Conservation (phyloP, 2,329 filamentous ascomycete species). For the Ophiostoma fasciatum region DNA sequence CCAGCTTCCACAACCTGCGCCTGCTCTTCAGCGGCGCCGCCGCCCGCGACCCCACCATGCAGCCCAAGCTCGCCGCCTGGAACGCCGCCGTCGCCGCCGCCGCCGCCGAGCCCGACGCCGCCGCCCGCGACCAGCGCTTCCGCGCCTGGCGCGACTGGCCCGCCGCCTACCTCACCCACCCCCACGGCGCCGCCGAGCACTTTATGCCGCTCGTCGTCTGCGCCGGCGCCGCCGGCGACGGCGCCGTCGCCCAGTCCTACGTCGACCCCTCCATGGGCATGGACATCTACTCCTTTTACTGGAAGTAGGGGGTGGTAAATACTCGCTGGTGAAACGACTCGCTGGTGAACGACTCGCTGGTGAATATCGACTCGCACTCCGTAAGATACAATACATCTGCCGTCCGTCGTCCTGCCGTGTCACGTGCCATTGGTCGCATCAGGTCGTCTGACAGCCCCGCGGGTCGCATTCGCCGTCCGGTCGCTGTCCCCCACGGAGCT, state of each 20-base stretch:
- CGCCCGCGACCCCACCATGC: conserved; percentile 14
- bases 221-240: conserved; percentile 32
- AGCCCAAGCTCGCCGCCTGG: conserved; percentile 23
- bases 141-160: conserved; percentile 32
- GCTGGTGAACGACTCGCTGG: too few relatives aligned
- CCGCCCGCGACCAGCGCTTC: conserved; percentile 26
- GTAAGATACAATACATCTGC: too few relatives aligned
- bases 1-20: conserved; percentile 40
- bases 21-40: conserved; percentile 24
- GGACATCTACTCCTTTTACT: conserved; percentile 41
- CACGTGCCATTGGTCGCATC: too few relatives aligned
- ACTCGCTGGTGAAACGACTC: too few relatives aligned
- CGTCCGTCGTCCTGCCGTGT: too few relatives aligned
- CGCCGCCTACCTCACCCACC: conserved; percentile 37
- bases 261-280: conserved; percentile 33
- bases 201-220: conserved; percentile 45
- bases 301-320: too few relatives aligned
- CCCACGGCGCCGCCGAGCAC: conserved; percentile 37
- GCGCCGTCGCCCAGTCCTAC: conserved; percentile 27
- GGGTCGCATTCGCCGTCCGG: too few relatives aligned
- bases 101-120: conserved; percentile 18
- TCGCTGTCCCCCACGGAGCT: too few relatives aligned
- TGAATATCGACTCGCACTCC: too few relatives aligned
- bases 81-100: conserved; percentile 30
- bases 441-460: too few relatives aligned